Evolutionary conservation across 805 yeast genomes (phyloP).

Genomic region (Candida easanensis): DNA sequence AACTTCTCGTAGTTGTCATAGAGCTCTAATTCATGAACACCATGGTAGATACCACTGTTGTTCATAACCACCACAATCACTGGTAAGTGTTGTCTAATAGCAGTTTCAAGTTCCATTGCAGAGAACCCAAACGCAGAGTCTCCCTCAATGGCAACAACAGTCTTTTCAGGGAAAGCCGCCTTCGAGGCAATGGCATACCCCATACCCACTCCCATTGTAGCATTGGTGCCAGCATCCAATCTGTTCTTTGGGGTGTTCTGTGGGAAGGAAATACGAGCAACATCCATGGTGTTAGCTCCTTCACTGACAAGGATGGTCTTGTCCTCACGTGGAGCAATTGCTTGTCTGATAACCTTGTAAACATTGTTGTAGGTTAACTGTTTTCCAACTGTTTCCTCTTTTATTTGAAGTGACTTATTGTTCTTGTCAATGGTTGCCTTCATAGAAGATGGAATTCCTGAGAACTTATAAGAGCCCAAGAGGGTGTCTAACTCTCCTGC

Average conservation of each 20-base stretch:
- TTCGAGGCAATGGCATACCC: conserved; percentile 70
- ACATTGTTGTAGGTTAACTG: conserved; percentile 50
- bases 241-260: conserved; percentile 49
- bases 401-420: conserved; percentile 31
- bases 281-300: conserved; percentile 80
- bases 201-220: conserved; percentile 74
- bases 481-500: conserved; percentile 32
- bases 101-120: conserved; percentile 71
- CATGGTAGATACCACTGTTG: conserved; percentile 72
- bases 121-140: conserved; percentile 80
- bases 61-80: conserved; percentile 64
- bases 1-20: conserved; percentile 28
- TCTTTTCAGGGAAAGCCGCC: conserved; percentile 38
- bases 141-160: conserved; percentile 62
- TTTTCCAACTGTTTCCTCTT: conserved; percentile 28
- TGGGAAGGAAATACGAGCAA: conserved; percentile 60
- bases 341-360: conserved; percentile 45
- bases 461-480: conserved; percentile 32
- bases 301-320: conserved; percentile 51
- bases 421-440: conserved; percentile 30
- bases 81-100: conserved; percentile 52
- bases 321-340: conserved; percentile 30
- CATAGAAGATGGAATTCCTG: conserved; percentile 29
- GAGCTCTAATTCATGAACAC: conserved; percentile 39
- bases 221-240: conserved; percentile 73